phyloP scores from a whole-genome alignment of 139 green algal species.

The Tetraselmis striata region DNA sequence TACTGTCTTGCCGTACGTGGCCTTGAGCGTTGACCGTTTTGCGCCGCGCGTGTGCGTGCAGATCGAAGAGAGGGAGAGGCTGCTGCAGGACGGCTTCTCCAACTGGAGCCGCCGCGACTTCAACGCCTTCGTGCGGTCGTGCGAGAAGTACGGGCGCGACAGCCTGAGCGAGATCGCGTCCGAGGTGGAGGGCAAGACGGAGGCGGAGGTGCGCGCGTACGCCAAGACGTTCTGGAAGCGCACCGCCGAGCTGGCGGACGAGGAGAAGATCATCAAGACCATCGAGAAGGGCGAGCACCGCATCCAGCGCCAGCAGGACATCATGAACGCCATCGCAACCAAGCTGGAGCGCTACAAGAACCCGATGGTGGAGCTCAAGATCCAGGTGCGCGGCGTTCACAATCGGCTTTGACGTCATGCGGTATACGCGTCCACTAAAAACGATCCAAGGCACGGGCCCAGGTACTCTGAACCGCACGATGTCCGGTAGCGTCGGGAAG shows the following conservation, averaged over 20 bases:
- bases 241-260: conserved; percentile 71
- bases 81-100: conserved; percentile 77
- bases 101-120: conserved; percentile 91
- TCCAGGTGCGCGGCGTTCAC: too few relatives aligned
- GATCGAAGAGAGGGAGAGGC: conserved; percentile 29
- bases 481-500: too few relatives aligned
- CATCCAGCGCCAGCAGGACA: conserved; percentile 73
- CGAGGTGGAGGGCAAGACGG: conserved; percentile 90
- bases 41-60: neutral
- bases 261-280: conserved; percentile 86
- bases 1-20: too few relatives aligned
- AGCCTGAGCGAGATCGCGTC: conserved; percentile 65
- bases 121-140: conserved; percentile 83
- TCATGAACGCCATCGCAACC: conserved; percentile 74
- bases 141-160: conserved; percentile 81
- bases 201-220: conserved; percentile 73
- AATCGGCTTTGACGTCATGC: too few relatives aligned
- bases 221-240: conserved; percentile 73
- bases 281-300: conserved; percentile 90
- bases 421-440: too few relatives aligned
- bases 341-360: conserved; percentile 95
- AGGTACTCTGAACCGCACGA: too few relatives aligned
- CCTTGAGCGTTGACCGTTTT: too few relatives aligned
- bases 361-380: conserved; percentile 84
- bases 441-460: too few relatives aligned